Evolutionary conservation across 768 basidiomycete genomes (phyloP).

Genomic region (Leucocoprinus sp.): DNA sequence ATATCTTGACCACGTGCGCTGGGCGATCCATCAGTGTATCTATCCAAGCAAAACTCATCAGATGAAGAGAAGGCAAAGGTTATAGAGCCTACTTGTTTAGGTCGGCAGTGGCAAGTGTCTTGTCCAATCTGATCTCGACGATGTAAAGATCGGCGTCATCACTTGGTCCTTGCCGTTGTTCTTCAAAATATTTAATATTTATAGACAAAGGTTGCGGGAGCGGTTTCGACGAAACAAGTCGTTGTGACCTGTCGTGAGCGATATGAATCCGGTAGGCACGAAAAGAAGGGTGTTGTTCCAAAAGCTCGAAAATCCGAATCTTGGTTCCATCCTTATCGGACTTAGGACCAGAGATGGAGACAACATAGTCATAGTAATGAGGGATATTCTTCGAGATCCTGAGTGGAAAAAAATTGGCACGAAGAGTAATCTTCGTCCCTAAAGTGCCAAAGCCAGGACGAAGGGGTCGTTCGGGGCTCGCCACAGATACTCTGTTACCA

Average conservation of each 20-base stretch:
- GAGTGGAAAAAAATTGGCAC: slow-evolving; percentile 56
- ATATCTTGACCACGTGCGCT: slow-evolving; percentile 34
- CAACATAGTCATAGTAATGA: slow-evolving; percentile 43
- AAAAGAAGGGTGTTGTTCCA: slow-evolving; percentile 34
- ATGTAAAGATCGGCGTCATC: slow-evolving; percentile 29
- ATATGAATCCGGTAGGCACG: slow-evolving; percentile 30
- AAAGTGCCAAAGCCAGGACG: slow-evolving; percentile 47
- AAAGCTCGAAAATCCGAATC: slow-evolving; percentile 41
- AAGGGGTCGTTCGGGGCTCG: slow-evolving; percentile 29
- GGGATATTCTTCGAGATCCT: slow-evolving; percentile 30
- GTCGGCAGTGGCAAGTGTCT: slow-evolving; percentile 24
- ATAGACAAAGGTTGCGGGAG: slow-evolving; percentile 36
- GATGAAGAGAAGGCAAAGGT: neutral
- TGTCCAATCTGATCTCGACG: slow-evolving; percentile 29
- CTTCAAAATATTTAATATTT: slow-evolving; percentile 30
- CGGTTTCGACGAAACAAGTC: slow-evolving; percentile 34
- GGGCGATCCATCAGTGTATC: slow-evolving; percentile 39
- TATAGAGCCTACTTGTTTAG: slow-evolving; percentile 23
- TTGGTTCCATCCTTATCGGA: slow-evolving; percentile 33
- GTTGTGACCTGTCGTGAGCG: slow-evolving; percentile 40
- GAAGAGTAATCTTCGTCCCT: slow-evolving; percentile 37
- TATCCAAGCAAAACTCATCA: slow-evolving; percentile 16
- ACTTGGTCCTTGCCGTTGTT: slow-evolving; percentile 23
- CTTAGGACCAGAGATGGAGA: slow-evolving; percentile 37
- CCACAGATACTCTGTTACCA: neutral